A percentile compares a stretch with the other conserved stretches of the same genome.
These are phyloP conservation scores for Epichloe hybrida DNA, from an alignment of 2,329 filamentous ascomycete genomes.

Conservation along the genomic window DNA sequence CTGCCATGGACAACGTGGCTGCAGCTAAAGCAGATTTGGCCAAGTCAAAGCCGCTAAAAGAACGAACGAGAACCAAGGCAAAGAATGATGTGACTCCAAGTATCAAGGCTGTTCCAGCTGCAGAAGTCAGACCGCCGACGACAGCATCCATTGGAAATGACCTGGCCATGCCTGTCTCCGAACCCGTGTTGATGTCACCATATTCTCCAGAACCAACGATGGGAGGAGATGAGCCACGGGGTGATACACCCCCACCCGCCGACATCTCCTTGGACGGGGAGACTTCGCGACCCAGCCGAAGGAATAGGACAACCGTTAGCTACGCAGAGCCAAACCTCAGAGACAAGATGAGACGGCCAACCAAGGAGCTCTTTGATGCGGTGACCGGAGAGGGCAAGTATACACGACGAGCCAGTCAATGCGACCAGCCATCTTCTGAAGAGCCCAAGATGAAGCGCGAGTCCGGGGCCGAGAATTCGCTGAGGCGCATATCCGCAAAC, in stretches of 20 bases:
- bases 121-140: slow-evolving; percentile 10
- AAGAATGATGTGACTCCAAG: slow-evolving; percentile 13
- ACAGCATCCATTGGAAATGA: slow-evolving; percentile 8
- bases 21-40: slow-evolving; percentile 24
- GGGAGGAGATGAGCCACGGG: slow-evolving; percentile 18
- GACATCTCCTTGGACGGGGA: slow-evolving; percentile 43
- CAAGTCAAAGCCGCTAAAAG: slow-evolving; percentile 15
- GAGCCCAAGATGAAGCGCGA: slow-evolving; percentile 21
- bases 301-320: slow-evolving; percentile 55
- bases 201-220: slow-evolving; percentile 34
- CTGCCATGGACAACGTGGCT: slow-evolving; percentile 22
- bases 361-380: slow-evolving; percentile 62
- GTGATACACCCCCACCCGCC: slow-evolving; percentile 46
- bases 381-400: slow-evolving; percentile 51
- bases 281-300: slow-evolving; percentile 49
- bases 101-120: slow-evolving; percentile 9
- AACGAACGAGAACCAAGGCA: slow-evolving; percentile 14
- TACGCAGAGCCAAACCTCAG: slow-evolving; percentile 73
- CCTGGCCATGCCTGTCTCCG: slow-evolving; percentile 19
- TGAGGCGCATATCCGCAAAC: slow-evolving; percentile 15
- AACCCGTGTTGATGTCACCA: slow-evolving; percentile 30
- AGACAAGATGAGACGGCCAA: slow-evolving; percentile 73
- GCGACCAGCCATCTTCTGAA: slow-evolving; percentile 15
- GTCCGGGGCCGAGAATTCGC: slow-evolving; percentile 15
- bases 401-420: slow-evolving; percentile 27